Percentiles rank a stretch among this genome's conserved stretches.
phyloP scores from a whole-genome alignment of 441 rosid genomes.

The Corymbia calophylla region DNA sequence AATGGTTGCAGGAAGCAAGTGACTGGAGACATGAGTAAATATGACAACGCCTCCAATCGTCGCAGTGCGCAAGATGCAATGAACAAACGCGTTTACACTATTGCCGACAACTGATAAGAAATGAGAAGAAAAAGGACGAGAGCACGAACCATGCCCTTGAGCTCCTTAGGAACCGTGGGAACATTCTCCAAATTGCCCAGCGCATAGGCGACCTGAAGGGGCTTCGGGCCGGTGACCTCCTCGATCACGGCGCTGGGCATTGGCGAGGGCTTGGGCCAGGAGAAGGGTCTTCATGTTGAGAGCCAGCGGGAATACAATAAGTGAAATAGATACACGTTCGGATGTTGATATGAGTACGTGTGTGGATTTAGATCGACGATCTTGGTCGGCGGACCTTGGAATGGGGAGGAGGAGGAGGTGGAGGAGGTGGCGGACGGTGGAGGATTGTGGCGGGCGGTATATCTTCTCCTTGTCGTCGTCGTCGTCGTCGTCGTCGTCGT shows the following conservation, averaged over 20 bases:
- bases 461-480: neutral
- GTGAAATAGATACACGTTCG: neutral
- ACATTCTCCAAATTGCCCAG: slow-evolving; percentile 73
- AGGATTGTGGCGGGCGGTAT: neutral
- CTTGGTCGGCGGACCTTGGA: neutral
- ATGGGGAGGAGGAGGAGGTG: too few species aligned
- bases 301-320: slow-evolving; percentile 30
- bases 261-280: slow-evolving; percentile 75
- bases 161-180: slow-evolving; percentile 64
- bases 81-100: neutral
- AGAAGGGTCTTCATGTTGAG: slow-evolving; percentile 72
- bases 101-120: neutral
- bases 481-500: neutral
- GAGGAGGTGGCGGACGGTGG: neutral
- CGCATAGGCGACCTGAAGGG: slow-evolving; percentile 79
- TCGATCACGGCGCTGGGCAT: slow-evolving; percentile 84
- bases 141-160: slow-evolving; percentile 58
- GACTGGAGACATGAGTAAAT: neutral
- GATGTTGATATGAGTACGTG: too few species aligned
- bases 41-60: neutral
- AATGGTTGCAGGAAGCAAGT: neutral
- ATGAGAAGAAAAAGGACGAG: neutral
- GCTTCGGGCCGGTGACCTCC: slow-evolving; percentile 86
- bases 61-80: neutral
- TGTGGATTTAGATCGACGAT: neutral